A percentile compares a stretch with the other conserved stretches of the same genome.
Conservation (phyloP, 352 stramenopile genomes). For the Pythium apleroticum region DNA sequence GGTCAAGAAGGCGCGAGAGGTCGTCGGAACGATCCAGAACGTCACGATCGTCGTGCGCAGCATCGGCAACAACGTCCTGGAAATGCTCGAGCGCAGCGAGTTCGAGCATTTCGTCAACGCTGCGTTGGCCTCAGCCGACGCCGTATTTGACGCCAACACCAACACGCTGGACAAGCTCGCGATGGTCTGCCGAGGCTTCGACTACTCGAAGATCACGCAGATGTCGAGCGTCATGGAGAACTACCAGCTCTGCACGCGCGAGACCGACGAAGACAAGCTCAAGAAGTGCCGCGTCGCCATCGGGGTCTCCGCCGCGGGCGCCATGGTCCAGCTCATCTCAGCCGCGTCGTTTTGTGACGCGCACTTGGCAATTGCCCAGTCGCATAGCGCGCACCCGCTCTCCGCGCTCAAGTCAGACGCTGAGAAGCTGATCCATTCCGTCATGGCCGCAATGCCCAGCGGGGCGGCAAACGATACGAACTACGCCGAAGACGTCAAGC, state of each 20-base stretch:
- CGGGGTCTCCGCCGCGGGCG: neutral
- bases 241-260: slow-evolving; percentile 8
- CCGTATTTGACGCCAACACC: neutral
- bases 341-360: slow-evolving; percentile 11
- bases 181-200: slow-evolving; percentile 3
- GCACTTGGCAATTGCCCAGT: slow-evolving; percentile 9
- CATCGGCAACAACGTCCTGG: slow-evolving; percentile 15
- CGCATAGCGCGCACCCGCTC: slow-evolving; percentile 9
- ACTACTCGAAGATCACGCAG: slow-evolving; percentile 5
- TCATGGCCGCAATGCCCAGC: neutral
- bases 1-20: neutral
- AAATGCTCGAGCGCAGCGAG: neutral
- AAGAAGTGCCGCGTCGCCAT: neutral
- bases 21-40: slow-evolving; percentile 1
- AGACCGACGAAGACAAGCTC: neutral
- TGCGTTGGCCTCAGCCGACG: neutral
- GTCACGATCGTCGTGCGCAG: neutral
- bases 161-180: neutral
- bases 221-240: neutral
- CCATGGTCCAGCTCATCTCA: neutral
- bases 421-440: neutral
- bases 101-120: slow-evolving; percentile 14
- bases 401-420: neutral
- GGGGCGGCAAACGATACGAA: neutral
- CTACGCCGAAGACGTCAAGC: neutral